phyloP scores from a whole-genome alignment of 192 early-diverging fungal species.

The Paraglomus occultum region DNA sequence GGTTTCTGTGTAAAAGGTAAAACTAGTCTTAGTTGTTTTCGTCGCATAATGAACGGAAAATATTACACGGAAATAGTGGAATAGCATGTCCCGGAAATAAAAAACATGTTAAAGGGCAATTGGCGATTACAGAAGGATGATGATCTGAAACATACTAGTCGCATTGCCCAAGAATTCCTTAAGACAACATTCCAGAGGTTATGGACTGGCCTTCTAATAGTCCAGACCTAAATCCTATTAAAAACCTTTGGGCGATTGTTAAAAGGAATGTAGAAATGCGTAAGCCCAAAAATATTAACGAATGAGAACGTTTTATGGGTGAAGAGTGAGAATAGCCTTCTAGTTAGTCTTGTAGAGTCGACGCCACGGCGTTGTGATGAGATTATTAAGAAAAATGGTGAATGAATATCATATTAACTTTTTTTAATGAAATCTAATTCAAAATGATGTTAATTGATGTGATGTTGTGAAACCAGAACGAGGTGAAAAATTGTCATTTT shows the following conservation, averaged over 20 bases:
- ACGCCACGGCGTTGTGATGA: neutral
- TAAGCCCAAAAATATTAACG: neutral
- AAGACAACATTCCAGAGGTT: conserved; percentile 7
- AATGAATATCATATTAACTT: conserved; percentile 19
- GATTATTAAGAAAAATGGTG: conserved; percentile 1
- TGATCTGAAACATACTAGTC: conserved; percentile 15
- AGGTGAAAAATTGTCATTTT: too few species aligned
- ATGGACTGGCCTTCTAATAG: conserved; percentile 12
- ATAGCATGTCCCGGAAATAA: neutral
- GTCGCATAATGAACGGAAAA: conserved; percentile 6
- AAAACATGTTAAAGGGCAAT: neutral
- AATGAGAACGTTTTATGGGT: neutral
- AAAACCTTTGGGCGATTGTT: conserved; percentile 13
- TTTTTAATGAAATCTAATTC: neutral
- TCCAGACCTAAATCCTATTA: conserved; percentile 17
- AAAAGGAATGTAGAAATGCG: conserved; percentile 6
- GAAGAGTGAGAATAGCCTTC: neutral
- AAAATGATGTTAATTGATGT: too few species aligned
- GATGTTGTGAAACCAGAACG: too few species aligned
- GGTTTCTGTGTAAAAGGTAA: conserved; percentile 11
- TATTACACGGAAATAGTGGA: conserved; percentile 1
- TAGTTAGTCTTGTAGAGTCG: neutral
- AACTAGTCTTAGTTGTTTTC: conserved; percentile 14
- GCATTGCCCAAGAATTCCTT: conserved; percentile 10
- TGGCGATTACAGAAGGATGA: conserved; percentile 7